Base-by-base conservation (phyloP, 768 basidiomycete species). In the Rickenella mellea region DNA sequence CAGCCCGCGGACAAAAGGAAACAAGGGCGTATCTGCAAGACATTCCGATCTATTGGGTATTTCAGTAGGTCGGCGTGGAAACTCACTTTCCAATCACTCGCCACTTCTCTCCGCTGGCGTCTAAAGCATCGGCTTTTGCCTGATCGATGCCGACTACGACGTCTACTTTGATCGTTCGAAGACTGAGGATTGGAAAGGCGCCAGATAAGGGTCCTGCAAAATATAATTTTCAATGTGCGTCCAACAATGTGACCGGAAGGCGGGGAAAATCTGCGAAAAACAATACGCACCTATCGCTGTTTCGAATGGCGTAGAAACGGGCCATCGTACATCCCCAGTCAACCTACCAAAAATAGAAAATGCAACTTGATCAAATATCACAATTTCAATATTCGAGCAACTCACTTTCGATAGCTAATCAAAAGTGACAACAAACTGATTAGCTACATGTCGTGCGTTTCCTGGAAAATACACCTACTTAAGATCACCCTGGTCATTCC, bases 101-200 rank as follows among this genome's bases (percentile, higher is more conserved):
- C 91, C 90, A 93, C 45, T 76, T 78, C 54, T 76, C 73, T 5
- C 67, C 80, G 35, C 67, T 71, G 24, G 60, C 59, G 52, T 91
- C 84, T 3, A 93, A 62, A 39, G 68, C 64, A 46, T 84, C 80
- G 1, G 77, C 88, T 1, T 78, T 62, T 0, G 80, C 81, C 50
- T 77, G 68, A 1, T 71, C 63, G 2, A 99, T 68, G 0, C 90
- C 94, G 20, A 88, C 89, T 5, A 81, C 84, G 2, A 96, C 91
- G 55, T 97, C 92, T 0, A 94, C 94, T 60, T 99, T 99, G 68
- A 84, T 89, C 1, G 94, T 98, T 14, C 94, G 74, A 44, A 97
- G 63, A 54, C 87, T 89, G 20, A 97, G 63, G 6, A 96, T 56
- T 0, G 85, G 83, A 62, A 94, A 86, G 7, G 79, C 65, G 1